Evolutionary conservation across 2,329 filamentous ascomycete species (phyloP).

Genomic region (Pezicula rhizophila): DNA sequence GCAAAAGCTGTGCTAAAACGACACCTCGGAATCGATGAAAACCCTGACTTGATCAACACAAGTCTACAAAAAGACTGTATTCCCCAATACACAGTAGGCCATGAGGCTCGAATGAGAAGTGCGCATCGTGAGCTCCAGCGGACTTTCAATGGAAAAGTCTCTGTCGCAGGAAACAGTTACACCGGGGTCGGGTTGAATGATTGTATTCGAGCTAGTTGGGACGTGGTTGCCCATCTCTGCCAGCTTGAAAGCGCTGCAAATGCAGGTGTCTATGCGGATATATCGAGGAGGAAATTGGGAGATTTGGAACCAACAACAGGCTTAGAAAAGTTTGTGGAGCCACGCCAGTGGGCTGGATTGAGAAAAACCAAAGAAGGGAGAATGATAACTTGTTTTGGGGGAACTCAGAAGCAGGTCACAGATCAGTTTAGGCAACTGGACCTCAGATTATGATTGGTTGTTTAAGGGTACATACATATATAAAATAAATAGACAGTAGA

Average conservation of each 20-base stretch:
- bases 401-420: too few relatives aligned
- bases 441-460: too few relatives aligned
- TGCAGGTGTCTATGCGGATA: too few relatives aligned
- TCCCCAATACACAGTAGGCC: slow-evolving; percentile 82
- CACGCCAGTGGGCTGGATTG: too few relatives aligned
- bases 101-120: slow-evolving; percentile 33
- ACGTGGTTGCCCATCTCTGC: slow-evolving; percentile 33
- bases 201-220: slow-evolving; percentile 49
- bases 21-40: slow-evolving; percentile 64
- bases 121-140: slow-evolving; percentile 24
- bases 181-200: slow-evolving; percentile 40
- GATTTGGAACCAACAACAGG: too few relatives aligned
- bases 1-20: slow-evolving; percentile 64
- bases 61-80: slow-evolving; percentile 68
- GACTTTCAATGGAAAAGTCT: slow-evolving; percentile 26
- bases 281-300: too few relatives aligned
- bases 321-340: too few relatives aligned
- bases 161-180: slow-evolving; percentile 45
- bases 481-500: too few relatives aligned
- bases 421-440: too few relatives aligned
- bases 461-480: too few relatives aligned
- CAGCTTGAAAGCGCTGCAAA: slow-evolving; percentile 4
- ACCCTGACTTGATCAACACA: slow-evolving; percentile 55
- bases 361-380: too few relatives aligned
- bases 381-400: too few relatives aligned